Base-by-base conservation (phyloP, 1,284 basidiomycete genomes). In the Gomphus bonarii region DNA sequence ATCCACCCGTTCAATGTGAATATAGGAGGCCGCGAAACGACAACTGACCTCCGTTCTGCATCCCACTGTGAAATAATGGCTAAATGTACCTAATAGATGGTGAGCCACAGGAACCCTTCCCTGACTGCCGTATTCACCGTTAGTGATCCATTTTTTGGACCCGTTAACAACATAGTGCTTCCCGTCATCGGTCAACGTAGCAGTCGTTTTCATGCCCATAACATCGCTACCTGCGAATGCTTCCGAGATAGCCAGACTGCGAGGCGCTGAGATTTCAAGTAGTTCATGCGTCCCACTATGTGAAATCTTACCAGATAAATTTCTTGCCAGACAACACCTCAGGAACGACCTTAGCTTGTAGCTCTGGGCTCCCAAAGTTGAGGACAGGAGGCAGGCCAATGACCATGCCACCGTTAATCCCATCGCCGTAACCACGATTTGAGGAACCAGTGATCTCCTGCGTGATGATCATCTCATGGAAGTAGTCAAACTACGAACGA, bases 211-310 rank as follows among this genome's bases (percentile, higher is more conserved):
- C 54, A 93, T 70, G 25, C 88, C 87, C 66, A 85, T 80, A 25
- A 97, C 91, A 66, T 95, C 93, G 61, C 88, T 91, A 5, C 94
- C 94, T 3, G 94, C 95, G 64, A 90, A 91, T 0, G 95, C 92
- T 69, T 91, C 88, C n/a, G 82, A 80, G 61, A 97, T 88, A 33
- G 94, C 94, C 54, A 98, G 76, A 62, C 84, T 58, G 33, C 22
- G 35, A 50, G 30, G 72, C 28, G 22, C 49, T 3, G 38, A 49
- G 20, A 38, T 18, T 48, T 16, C 22, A 28, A 28, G 25, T 28
- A 28, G 48, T 43, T 22, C 50, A 16, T n/a, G 3, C 22, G n/a
- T 28, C 14, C 48, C 14, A 22, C 3, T 22, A 28, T 2, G 36
- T 84, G 47, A 82, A 69, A 69, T 75, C 89, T 88, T 50, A 81